A percentile compares a stretch with the other conserved stretches of the same genome.
Conservation (phyloP, 2,329 filamentous ascomycete genomes). For the Colletotrichum salicis region DNA sequence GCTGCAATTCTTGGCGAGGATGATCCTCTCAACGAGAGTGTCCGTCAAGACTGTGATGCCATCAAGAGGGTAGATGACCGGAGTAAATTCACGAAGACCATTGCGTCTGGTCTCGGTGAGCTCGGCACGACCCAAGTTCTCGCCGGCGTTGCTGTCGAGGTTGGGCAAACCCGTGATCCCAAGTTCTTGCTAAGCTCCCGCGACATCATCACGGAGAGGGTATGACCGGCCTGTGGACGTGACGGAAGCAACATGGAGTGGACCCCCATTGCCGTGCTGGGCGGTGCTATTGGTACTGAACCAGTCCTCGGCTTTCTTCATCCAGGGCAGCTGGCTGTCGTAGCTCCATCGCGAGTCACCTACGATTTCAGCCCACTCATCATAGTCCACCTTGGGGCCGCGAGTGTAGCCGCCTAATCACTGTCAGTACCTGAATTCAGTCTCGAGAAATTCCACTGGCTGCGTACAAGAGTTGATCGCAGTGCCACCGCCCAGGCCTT, state of each 20-base stretch:
- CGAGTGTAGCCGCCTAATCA: constrained; percentile 52
- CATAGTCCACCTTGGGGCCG: constrained; percentile 45
- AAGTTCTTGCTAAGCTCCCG: constrained; percentile 53
- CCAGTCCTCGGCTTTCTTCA: constrained; percentile 34
- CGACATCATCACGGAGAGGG: constrained; percentile 48
- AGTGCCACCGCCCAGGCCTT: constrained; percentile 25
- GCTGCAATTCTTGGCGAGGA: constrained; percentile 10
- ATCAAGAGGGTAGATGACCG: constrained; percentile 40
- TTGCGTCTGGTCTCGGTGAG: constrained; percentile 41
- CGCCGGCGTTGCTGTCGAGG: constrained; percentile 40
- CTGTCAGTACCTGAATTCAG: not conserved
- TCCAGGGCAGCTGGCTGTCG: constrained; percentile 43
- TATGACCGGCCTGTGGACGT: constrained; percentile 48
- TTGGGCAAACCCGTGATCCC: constrained; percentile 44
- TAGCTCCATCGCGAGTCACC: constrained; percentile 53
- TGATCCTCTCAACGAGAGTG: constrained; percentile 40
- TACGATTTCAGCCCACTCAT: constrained; percentile 18
- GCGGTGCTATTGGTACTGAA: constrained; percentile 43
- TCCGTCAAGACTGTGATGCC: constrained; percentile 40
- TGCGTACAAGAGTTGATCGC: constrained; percentile 24
- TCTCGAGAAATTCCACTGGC: too few species aligned
- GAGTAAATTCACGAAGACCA: constrained; percentile 40
- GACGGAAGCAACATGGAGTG: constrained; percentile 47
- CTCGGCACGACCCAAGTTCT: constrained; percentile 46
- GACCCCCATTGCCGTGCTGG: constrained; percentile 53